Percentiles rank a stretch among this genome's conserved stretches.
Conservation (phyloP, 768 basidiomycete species). For the Podaxis carcinomalis region DNA sequence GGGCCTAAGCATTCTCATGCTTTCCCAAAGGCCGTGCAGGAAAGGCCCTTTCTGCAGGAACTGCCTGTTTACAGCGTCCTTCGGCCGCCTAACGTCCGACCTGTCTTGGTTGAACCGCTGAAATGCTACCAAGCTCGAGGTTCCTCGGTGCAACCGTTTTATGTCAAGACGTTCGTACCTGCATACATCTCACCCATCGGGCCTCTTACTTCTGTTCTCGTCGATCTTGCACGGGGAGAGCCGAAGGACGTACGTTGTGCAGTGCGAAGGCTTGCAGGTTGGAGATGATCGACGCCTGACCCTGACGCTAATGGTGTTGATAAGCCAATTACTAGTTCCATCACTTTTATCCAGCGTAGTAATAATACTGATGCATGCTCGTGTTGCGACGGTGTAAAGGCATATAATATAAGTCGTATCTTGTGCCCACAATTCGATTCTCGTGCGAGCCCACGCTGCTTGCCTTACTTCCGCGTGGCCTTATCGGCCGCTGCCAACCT, state of each 20-base stretch:
- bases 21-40: conserved; percentile 23
- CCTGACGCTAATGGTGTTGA: background rate
- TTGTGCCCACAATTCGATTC: background rate
- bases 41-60: conserved; percentile 15
- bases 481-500: conserved; percentile 47
- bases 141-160: background rate
- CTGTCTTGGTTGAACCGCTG: conserved; percentile 11
- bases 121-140: background rate
- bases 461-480: background rate
- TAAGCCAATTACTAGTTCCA: too few relatives aligned
- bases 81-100: conserved; percentile 20
- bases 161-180: conserved; percentile 2
- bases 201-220: conserved; percentile 18
- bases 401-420: background rate
- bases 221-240: conserved; percentile 17
- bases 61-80: conserved; percentile 13
- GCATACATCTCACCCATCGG: conserved; percentile 15
- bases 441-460: background rate
- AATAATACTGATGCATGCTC: background rate
- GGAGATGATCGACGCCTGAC: background rate
- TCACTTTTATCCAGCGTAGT: background rate
- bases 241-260: conserved; percentile 16
- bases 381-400: background rate
- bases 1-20: conserved; percentile 18
- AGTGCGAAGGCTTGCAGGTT: background rate